Evolutionary conservation across 768 basidiomycete species (phyloP).

Genomic region (Amanita pallidorosea): DNA sequence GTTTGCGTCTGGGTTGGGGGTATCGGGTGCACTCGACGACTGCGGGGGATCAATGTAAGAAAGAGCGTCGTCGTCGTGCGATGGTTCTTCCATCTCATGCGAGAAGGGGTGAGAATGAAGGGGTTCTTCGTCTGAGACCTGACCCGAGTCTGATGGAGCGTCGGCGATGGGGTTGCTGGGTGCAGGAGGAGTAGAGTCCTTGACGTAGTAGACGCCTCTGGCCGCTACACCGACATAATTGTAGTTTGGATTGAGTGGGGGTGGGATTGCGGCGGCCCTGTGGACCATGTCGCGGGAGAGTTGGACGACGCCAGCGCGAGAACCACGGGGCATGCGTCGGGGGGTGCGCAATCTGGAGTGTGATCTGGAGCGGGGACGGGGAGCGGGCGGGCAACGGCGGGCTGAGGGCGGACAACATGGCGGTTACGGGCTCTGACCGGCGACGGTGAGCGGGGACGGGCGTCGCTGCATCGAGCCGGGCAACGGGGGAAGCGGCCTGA

Average conservation of each 20-base stretch:
- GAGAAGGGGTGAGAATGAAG: neutral
- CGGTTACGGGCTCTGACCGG: too few relatives aligned
- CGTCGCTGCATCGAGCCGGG: neutral
- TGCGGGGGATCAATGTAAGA: slow-evolving; percentile 5
- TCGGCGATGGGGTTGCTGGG: neutral
- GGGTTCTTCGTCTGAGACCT: neutral
- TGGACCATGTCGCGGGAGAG: neutral
- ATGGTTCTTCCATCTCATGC: neutral
- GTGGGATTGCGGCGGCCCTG: neutral
- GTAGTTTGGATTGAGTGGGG: slow-evolving; percentile 1
- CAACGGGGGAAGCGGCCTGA: neutral
- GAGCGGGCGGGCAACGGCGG: neutral
- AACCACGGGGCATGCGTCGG: neutral
- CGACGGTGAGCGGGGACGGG: too few relatives aligned
- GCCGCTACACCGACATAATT: neutral
- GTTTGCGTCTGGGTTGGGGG: neutral
- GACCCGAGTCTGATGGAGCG: neutral
- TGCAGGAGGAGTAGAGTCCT: neutral
- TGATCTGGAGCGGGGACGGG: neutral
- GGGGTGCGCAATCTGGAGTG: neutral
- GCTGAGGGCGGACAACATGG: too few relatives aligned
- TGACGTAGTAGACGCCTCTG: neutral
- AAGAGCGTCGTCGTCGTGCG: slow-evolving; percentile 2
- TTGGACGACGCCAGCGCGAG: neutral
- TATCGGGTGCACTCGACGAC: neutral